Conservation (phyloP, 768 basidiomycete species). For the Leccinum rimulosum region DNA sequence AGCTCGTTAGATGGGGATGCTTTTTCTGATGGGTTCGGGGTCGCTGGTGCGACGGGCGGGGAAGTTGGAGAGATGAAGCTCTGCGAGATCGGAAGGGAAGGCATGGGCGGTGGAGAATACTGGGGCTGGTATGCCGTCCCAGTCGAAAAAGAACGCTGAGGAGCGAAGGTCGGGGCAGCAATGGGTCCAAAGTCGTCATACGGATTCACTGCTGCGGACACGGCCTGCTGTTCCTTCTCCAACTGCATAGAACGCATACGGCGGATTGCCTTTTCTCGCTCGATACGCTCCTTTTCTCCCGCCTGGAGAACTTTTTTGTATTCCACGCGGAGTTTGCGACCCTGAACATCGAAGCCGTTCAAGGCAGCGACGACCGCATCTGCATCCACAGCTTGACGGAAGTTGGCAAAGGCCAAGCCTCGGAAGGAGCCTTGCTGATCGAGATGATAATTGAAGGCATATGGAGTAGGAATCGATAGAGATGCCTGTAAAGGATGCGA, state of each 20-base stretch:
- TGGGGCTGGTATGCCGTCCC: slow-evolving; percentile 57
- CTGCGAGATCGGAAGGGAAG: slow-evolving; percentile 40
- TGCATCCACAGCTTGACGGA: slow-evolving; percentile 86
- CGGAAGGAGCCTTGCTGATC: slow-evolving; percentile 96
- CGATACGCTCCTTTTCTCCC: slow-evolving; percentile 98
- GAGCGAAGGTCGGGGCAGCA: slow-evolving; percentile 52
- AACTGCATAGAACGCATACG: slow-evolving; percentile 97
- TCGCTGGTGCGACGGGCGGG: slow-evolving; percentile 53
- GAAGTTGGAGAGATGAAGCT: slow-evolving; percentile 43
- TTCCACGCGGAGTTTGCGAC: slow-evolving; percentile 95
- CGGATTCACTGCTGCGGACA: slow-evolving; percentile 25
- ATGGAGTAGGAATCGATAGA: slow-evolving; percentile 91
- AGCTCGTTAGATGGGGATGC: slow-evolving; percentile 64
- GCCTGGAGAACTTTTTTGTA: slow-evolving; percentile 99
- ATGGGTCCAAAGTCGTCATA: slow-evolving; percentile 74
- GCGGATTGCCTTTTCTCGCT: slow-evolving; percentile 96
- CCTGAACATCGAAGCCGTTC: slow-evolving; percentile 95
- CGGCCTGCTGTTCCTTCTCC: slow-evolving; percentile 69
- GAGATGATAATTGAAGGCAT: slow-evolving; percentile 99
- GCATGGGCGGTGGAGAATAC: slow-evolving; percentile 61
- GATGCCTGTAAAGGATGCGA: slow-evolving; percentile 57
- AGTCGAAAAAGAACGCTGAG: slow-evolving; percentile 73
- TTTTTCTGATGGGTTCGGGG: slow-evolving; percentile 68
- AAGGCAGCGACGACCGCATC: slow-evolving; percentile 94
- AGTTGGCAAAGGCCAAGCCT: slow-evolving; percentile 97